Base-by-base conservation (phyloP, 2,329 filamentous ascomycete genomes). In the Geosmithia morbida region DNA sequence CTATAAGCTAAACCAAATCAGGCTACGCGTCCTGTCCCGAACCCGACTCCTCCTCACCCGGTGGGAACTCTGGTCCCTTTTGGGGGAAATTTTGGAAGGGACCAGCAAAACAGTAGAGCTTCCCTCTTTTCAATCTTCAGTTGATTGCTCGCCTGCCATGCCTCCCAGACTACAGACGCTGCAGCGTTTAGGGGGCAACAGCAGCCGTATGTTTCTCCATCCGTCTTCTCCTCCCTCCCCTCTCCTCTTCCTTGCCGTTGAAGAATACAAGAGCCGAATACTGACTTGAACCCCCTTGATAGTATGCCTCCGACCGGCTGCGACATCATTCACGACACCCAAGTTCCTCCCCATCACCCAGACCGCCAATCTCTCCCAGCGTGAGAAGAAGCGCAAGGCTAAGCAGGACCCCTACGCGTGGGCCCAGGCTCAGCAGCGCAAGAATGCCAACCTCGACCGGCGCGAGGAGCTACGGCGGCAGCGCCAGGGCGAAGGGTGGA, bases 341-440 rank as follows among this genome's bases (percentile, higher is more conserved):
- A 70, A 67, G 56, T 69, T 71, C 57, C 66, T 83, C 56, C 72
- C 79, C 56, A 60, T 81, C 60, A 66, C 76, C 55, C 79, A 86
- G 54, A 77, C 77, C 51, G 82, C 84, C 45, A 78, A 77, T 54
- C 61, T 81, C 19, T 77, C 79, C 40, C 66, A 67, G 46, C 72
- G 78, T 54, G 76, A 85, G 54, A 77, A 77, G 66, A 80, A 80
- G 61, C 74, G 77, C 50, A 72, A 76, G 52, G 76, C 75, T 50
- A 80, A 83, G 60, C 77, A 79, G 59, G 87, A 97, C 56, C 88
- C 88, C 1, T 96, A 94, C 61, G 74, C 82, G 50, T 77, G 84
- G 65, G 83, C 83, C 2, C 87, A 94, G 64, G 81, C 86, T 30
- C 78, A 84, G 57, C 86, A 88, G 61, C 82, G 87, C 51, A 94